Evolutionary conservation across 2,329 filamentous ascomycete species (phyloP).

Genomic region (Xylaria sp.): DNA sequence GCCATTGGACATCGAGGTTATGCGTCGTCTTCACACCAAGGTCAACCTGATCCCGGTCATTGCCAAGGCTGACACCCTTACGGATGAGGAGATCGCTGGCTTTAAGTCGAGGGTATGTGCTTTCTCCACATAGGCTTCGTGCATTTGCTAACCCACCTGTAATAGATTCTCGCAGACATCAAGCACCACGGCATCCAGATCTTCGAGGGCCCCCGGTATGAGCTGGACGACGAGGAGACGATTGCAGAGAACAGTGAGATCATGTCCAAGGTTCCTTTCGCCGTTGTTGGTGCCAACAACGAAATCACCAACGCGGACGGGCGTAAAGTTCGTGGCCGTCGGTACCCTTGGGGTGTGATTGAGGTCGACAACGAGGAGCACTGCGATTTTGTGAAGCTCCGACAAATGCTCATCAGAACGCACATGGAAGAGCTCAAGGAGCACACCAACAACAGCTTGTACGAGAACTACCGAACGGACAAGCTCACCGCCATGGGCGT

Average conservation of each 20-base stretch:
- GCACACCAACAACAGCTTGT: constrained; percentile 98
- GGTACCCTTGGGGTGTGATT: constrained; percentile 97
- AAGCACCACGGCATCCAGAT: constrained; percentile 97
- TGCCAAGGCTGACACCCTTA: constrained; percentile 96
- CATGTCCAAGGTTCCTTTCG: constrained; percentile 99
- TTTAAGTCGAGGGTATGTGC: constrained; percentile 93
- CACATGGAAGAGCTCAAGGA: constrained; percentile 99
- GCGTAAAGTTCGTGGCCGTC: constrained; percentile 91
- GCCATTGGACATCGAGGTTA: constrained; percentile 98
- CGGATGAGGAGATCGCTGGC: constrained; percentile 88
- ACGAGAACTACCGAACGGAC: constrained; percentile 99
- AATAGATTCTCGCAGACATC: constrained; percentile 92
- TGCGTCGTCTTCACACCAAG: constrained; percentile 99
- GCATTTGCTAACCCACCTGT: constrained; percentile 14
- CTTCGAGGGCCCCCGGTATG: constrained; percentile 97
- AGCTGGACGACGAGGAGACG: constrained; percentile 98
- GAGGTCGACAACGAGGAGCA: constrained; percentile 99
- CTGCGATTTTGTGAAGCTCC: constrained; percentile 99
- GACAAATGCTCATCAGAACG: constrained; percentile 99
- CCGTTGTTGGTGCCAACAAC: constrained; percentile 93
- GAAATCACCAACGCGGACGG: constrained; percentile 91
- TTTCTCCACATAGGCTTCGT: neutral
- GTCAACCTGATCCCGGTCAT: constrained; percentile 99
- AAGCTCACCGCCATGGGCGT: constrained; percentile 99
- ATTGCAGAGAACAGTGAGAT: constrained; percentile 99